Evolutionary conservation across 306 rosid genomes (phyloP).

Genomic region (Ziziphus jujuba): DNA sequence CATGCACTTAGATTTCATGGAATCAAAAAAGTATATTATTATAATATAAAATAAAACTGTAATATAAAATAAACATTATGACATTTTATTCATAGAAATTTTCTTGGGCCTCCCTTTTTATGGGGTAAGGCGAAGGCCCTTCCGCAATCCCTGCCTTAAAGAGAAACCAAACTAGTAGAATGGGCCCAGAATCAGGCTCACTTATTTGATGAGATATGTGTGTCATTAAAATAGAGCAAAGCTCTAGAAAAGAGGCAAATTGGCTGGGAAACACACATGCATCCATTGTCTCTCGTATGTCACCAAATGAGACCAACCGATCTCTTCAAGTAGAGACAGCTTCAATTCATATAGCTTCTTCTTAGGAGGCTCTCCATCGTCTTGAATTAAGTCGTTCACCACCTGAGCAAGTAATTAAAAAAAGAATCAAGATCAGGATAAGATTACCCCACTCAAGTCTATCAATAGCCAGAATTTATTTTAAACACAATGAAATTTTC

Average conservation of each 20-base stretch:
- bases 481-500: too few relatives aligned
- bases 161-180: slow-evolving; percentile 17
- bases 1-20: too few relatives aligned
- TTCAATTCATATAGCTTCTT: slow-evolving; percentile 79
- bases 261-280: slow-evolving; percentile 82
- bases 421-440: not conserved
- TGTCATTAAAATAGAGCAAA: not conserved
- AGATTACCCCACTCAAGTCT: not conserved
- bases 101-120: too few relatives aligned
- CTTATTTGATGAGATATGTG: not conserved
- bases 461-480: not conserved
- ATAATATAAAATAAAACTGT: too few relatives aligned
- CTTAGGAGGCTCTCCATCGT: slow-evolving; percentile 66
- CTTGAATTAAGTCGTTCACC: slow-evolving; percentile 72
- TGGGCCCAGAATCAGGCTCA: slow-evolving; percentile 19
- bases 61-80: too few relatives aligned
- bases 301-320: slow-evolving; percentile 77
- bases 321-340: slow-evolving; percentile 75
- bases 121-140: too few relatives aligned
- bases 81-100: too few relatives aligned
- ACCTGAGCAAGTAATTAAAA: slow-evolving; percentile 51
- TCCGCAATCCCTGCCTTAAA: not conserved
- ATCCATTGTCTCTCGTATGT: slow-evolving; percentile 81
- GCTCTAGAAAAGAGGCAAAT: slow-evolving; percentile 67
- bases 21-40: too few relatives aligned